Evolutionary conservation across 257 asterid species (phyloP).

Genomic region (Hygrophila difformis): DNA sequence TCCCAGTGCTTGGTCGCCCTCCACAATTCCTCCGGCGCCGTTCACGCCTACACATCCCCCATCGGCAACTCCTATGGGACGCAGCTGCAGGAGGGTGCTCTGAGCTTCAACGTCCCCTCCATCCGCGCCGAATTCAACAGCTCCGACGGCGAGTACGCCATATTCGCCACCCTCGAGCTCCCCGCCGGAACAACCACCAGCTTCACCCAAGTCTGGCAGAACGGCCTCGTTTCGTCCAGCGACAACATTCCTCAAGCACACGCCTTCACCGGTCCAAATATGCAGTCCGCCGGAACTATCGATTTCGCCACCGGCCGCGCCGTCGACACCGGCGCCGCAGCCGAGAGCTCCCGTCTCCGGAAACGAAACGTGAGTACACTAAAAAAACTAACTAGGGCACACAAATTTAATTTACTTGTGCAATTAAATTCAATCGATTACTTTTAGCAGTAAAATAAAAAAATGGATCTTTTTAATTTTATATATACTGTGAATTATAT

Average conservation of each 20-base stretch:
- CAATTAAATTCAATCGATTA: too few relatives aligned
- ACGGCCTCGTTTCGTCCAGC: conserved; percentile 34
- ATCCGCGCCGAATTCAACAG: conserved; percentile 26
- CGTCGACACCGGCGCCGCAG: conserved; percentile 6
- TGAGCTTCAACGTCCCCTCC: conserved; percentile 15
- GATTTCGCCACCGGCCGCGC: conserved; percentile 43
- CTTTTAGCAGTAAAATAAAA: too few relatives aligned
- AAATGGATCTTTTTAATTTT: too few relatives aligned
- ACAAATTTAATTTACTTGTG: too few relatives aligned
- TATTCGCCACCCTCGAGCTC: conserved; percentile 52
- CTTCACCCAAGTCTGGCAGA: conserved; percentile 73
- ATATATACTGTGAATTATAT: not conserved
- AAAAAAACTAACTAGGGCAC: too few relatives aligned
- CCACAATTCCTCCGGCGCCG: conserved; percentile 18
- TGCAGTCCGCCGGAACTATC: conserved; percentile 27
- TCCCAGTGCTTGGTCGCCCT: conserved; percentile 59
- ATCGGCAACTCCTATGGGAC: not conserved
- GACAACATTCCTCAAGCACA: conserved; percentile 19
- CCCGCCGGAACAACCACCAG: conserved; percentile 35
- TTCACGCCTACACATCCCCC: conserved; percentile 48
- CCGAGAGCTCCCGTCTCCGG: not conserved
- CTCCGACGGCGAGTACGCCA: conserved; percentile 23
- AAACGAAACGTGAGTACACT: not conserved
- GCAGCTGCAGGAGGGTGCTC: conserved; percentile 33
- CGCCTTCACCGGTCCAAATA: conserved; percentile 2